Percentiles rank a stretch among this genome's conserved stretches.
phyloP scores from a whole-genome alignment of 2,329 filamentous ascomycete genomes.

The Microcyclosporella mali region DNA sequence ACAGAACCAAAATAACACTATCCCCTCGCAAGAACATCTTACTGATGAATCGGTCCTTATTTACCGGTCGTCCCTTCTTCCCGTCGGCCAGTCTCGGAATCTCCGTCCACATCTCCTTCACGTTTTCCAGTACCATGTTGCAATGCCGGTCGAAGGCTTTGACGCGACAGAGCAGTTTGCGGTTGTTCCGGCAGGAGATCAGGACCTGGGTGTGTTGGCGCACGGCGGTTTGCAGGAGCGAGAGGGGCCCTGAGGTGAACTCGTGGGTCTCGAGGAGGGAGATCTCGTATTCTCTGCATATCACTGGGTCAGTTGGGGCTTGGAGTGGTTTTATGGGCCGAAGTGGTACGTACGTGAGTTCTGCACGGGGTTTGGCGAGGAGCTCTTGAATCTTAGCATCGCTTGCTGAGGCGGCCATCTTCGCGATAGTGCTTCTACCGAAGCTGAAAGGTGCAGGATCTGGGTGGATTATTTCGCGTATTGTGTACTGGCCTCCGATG shows the following conservation, averaged over 20 bases:
- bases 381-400: conserved; percentile 58
- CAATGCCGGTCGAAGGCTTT: conserved; percentile 98
- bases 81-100: conserved; percentile 74
- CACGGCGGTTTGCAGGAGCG: conserved; percentile 93
- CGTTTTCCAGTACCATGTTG: conserved; percentile 98
- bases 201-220: conserved; percentile 92
- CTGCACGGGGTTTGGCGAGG: conserved; percentile 77
- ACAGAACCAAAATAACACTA: conserved; percentile 77
- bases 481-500: no score
- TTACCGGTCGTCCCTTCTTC: conserved; percentile 83
- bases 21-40: conserved; percentile 93
- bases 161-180: conserved; percentile 91
- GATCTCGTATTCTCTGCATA: conserved; percentile 77
- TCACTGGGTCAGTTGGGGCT: conserved; percentile 5
- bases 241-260: conserved; percentile 73
- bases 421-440: background rate
- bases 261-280: conserved; percentile 74
- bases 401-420: conserved; percentile 22
- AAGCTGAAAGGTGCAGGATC: no score
- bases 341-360: conserved; percentile 69
- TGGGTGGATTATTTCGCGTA: no score
- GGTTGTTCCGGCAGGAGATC: conserved; percentile 96
- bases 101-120: conserved; percentile 99
- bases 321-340: conserved; percentile 2
- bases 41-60: conserved; percentile 97